Percentiles rank a stretch among this genome's conserved stretches.
These are phyloP conservation scores for Copromyces sp. DNA, from an alignment of 495 filamentous ascomycete genomes.

Conservation along the genomic window DNA sequence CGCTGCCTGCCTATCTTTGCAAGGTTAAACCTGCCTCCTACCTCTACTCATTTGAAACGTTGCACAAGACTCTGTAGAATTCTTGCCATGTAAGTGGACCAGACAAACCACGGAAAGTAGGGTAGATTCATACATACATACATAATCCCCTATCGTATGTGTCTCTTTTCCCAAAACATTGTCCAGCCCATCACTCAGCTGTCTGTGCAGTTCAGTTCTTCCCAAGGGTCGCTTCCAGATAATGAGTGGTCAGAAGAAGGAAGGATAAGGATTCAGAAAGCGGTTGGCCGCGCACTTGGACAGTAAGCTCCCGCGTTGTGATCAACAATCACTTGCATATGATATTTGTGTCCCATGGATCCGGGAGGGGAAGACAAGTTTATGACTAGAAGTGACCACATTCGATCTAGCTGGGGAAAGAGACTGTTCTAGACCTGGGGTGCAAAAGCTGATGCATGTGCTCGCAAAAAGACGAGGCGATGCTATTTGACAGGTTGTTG, in stretches of 20 bases:
- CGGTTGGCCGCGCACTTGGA: not conserved
- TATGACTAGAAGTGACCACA: not conserved
- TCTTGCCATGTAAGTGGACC: not conserved
- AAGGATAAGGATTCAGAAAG: not conserved
- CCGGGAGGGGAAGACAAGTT: not conserved
- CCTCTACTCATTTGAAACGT: not conserved
- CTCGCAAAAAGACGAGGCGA: not conserved
- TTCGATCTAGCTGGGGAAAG: not conserved
- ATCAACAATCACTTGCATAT: not conserved
- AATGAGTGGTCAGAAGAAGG: not conserved
- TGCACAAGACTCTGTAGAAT: not conserved
- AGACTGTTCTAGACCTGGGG: not conserved
- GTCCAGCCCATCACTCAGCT: not conserved
- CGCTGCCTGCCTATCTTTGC: not conserved
- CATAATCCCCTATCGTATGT: not conserved
- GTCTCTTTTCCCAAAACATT: not conserved
- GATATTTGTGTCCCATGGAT: not conserved
- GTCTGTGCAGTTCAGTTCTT: not conserved
- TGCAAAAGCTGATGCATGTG: not conserved
- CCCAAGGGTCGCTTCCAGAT: not conserved
- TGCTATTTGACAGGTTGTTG: not conserved
- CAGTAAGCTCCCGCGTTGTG: not conserved
- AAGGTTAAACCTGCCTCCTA: not conserved
- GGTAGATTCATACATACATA: not conserved
- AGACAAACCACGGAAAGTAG: not conserved